Evolutionary conservation across 2,329 filamentous ascomycete species (phyloP).

Genomic region (Knufia petricola): DNA sequence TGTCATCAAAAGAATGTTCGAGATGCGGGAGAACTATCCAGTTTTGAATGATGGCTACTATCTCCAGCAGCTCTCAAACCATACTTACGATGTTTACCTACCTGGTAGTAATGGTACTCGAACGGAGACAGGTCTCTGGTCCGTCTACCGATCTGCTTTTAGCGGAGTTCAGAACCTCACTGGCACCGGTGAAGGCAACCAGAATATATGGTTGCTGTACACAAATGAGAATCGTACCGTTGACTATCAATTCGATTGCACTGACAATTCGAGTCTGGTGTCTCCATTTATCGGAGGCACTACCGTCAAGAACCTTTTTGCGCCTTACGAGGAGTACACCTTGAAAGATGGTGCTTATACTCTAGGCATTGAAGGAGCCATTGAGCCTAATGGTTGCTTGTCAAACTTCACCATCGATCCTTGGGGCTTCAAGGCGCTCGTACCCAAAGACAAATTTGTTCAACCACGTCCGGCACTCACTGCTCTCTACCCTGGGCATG

Average conservation of each 20-base stretch:
- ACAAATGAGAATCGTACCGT: constrained; percentile 28
- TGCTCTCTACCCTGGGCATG: constrained; percentile 44
- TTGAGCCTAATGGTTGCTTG: constrained; percentile 40
- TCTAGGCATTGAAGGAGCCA: constrained; percentile 31
- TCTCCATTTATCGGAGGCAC: constrained; percentile 39
- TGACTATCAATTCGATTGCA: constrained; percentile 43
- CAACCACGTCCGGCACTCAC: constrained; percentile 42
- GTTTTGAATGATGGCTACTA: constrained; percentile 43
- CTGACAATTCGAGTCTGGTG: constrained; percentile 29
- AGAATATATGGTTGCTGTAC: constrained; percentile 24
- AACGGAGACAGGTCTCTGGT: constrained; percentile 44
- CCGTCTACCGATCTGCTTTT: constrained; percentile 37
- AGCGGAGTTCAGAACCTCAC: constrained; percentile 35
- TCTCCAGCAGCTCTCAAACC: constrained; percentile 39
- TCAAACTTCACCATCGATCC: constrained; percentile 35
- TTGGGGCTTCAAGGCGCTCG: constrained; percentile 45
- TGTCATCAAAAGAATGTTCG: constrained; percentile 43
- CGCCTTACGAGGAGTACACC: constrained; percentile 41
- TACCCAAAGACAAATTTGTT: constrained; percentile 36
- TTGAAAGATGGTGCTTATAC: constrained; percentile 32
- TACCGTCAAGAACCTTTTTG: constrained; percentile 47
- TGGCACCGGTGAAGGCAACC: constrained; percentile 28
- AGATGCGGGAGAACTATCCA: constrained; percentile 40
- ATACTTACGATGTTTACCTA: constrained; percentile 35
- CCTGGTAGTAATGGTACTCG: constrained; percentile 35